Evolutionary conservation across 371 early-diverging fungal genomes (phyloP).

Genomic region (Rhizomucor miehei): DNA sequence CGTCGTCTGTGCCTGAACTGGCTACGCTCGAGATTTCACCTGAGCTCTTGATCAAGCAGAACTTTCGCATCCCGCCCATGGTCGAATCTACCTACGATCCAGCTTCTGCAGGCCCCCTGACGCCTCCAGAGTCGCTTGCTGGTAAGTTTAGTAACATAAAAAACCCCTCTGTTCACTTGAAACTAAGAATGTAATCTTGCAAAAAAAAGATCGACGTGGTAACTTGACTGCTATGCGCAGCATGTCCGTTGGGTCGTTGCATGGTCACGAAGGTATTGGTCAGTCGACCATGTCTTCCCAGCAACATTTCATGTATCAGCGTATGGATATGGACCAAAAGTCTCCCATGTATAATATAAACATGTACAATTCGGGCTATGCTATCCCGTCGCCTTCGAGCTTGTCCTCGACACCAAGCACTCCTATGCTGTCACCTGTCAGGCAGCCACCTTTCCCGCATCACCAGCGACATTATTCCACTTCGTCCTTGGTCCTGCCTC

Average conservation of each 20-base stretch:
- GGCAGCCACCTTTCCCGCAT: constrained; percentile 25
- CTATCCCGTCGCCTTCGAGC: constrained; percentile 35
- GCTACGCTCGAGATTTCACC: constrained; percentile 59
- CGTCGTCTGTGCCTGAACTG: constrained; percentile 56
- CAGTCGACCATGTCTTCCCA: neutral
- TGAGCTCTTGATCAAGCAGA: constrained; percentile 57
- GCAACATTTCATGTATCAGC: constrained; percentile 13
- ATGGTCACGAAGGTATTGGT: constrained; percentile 5
- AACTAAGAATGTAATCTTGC: too few relatives aligned
- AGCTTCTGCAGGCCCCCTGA: constrained; percentile 9
- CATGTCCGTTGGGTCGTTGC: constrained; percentile 43
- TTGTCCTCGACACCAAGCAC: constrained; percentile 38
- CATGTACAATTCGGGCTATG: constrained; percentile 23
- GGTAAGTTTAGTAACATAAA: neutral
- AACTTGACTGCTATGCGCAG: constrained; percentile 30
- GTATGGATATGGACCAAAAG: constrained; percentile 25
- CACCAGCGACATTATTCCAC: constrained; percentile 24
- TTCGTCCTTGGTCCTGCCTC: constrained; percentile 11
- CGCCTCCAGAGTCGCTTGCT: constrained; percentile 19
- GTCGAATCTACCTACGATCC: constrained; percentile 38
- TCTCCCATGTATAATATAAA: constrained; percentile 1
- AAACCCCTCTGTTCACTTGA: too few relatives aligned
- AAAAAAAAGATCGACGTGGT: constrained; percentile 8
- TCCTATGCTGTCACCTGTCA: constrained; percentile 39
- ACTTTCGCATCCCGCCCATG: constrained; percentile 60